phyloP scores from a whole-genome alignment of 352 stramenopile genomes.

The Phytophthora tentaculata region DNA sequence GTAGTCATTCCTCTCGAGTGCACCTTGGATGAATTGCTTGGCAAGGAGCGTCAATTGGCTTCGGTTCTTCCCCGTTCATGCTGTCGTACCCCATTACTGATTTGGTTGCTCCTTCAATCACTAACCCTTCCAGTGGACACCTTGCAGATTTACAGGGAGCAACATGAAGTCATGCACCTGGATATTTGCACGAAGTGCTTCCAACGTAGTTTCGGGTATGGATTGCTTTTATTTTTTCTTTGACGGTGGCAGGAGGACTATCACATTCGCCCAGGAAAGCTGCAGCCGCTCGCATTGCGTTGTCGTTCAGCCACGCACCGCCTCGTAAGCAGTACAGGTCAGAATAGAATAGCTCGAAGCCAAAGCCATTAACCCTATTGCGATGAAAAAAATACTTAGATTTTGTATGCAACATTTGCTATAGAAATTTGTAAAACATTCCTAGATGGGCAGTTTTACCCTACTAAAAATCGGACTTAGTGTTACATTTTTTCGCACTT shows the following conservation, averaged over 20 bases:
- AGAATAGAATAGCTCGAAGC: no score
- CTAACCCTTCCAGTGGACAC: background rate
- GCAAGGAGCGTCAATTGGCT: no score
- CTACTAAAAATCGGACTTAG: no score
- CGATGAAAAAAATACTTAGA: no score
- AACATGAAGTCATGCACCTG: no score
- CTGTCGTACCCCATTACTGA: background rate
- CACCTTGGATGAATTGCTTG: background rate
- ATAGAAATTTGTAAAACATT: no score
- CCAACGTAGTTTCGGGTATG: background rate
- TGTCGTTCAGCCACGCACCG: background rate
- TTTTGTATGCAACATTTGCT: no score
- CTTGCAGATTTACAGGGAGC: background rate
- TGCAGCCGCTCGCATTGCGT: background rate
- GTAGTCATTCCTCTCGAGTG: no score
- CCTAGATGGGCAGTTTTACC: no score
- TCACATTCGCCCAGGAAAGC: background rate
- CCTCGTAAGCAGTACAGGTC: no score
- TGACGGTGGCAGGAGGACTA: background rate
- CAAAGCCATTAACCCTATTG: no score
- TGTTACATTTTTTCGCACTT: no score
- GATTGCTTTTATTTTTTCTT: background rate
- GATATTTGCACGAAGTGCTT: background rate
- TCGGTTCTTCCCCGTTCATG: background rate
- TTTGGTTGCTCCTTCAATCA: background rate